These are phyloP conservation scores for Suillus fuscotomentosus DNA, from an alignment of 768 basidiomycete genomes.

Conservation along the genomic window DNA sequence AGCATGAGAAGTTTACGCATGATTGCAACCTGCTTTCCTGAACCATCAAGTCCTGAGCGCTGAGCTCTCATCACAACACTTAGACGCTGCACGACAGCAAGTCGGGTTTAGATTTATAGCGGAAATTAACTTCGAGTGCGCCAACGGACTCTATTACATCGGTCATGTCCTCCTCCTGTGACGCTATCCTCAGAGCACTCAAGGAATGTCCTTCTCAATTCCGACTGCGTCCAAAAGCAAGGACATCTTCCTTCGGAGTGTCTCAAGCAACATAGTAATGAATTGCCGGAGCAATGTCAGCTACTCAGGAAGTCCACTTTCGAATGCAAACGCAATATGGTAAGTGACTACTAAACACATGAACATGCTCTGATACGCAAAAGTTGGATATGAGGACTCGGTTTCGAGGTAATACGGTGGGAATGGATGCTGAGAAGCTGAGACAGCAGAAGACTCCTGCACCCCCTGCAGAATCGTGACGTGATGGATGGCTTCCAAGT, in stretches of 20 bases:
- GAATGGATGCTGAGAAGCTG: constrained; percentile 36
- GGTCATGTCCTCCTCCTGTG: constrained; percentile 79
- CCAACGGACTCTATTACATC: background rate
- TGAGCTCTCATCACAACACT: background rate
- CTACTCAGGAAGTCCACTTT: constrained; percentile 78
- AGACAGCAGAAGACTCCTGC: constrained; percentile 7
- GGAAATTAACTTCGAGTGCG: background rate
- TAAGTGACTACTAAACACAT: constrained; percentile 33
- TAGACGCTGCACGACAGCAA: background rate
- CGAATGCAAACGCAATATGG: constrained; percentile 91
- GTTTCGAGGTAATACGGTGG: constrained; percentile 70
- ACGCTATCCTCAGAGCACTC: constrained; percentile 71
- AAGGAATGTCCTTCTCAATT: constrained; percentile 82
- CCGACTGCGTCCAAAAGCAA: constrained; percentile 84
- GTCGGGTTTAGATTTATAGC: background rate
- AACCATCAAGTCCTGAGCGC: background rate
- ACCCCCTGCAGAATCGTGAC: constrained; percentile 5
- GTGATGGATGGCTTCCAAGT: background rate
- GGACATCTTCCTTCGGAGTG: constrained; percentile 83
- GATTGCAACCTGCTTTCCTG: background rate
- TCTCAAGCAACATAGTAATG: constrained; percentile 67
- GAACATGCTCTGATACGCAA: background rate
- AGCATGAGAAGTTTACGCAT: constrained; percentile 6
- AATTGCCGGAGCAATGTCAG: constrained; percentile 81
- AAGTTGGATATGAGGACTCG: constrained; percentile 86